These are phyloP conservation scores for Zygosaccharomyces lentus DNA, from an alignment of 805 yeast species.

Conservation along the genomic window DNA sequence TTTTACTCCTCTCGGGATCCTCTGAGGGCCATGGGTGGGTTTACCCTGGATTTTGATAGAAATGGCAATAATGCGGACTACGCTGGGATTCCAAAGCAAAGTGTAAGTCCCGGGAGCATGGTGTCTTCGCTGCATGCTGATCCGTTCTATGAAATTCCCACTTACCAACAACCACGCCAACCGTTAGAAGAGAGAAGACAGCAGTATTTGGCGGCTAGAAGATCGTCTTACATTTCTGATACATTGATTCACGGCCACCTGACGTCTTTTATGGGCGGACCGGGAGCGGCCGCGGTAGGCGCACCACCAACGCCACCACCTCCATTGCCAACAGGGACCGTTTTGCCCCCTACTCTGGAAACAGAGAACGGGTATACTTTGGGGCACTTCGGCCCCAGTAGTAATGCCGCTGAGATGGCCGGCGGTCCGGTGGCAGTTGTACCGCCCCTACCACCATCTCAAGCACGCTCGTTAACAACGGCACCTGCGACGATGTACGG, in stretches of 20 bases:
- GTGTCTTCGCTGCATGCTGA: conserved; percentile 1
- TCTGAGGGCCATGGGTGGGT: conserved; percentile 6
- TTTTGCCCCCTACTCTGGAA: conserved; percentile 11
- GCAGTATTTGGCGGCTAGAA: conserved; percentile 48
- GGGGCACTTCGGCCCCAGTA: not conserved
- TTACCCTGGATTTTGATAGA: conserved; percentile 12
- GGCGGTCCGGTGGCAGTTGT: not conserved
- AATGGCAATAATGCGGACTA: conserved; percentile 1
- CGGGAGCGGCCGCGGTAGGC: conserved; percentile 1
- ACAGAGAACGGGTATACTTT: not conserved
- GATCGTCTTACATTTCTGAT: conserved; percentile 75
- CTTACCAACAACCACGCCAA: conserved; percentile 9
- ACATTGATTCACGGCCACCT: conserved; percentile 40
- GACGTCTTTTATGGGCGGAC: conserved; percentile 4
- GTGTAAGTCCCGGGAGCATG: conserved; percentile 4
- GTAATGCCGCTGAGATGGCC: not conserved
- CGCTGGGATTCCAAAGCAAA: conserved; percentile 1
- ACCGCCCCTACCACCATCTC: conserved; percentile 5
- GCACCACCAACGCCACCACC: conserved; percentile 8
- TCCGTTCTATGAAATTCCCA: not conserved
- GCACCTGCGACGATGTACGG: conserved; percentile 14
- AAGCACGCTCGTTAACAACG: conserved; percentile 7
- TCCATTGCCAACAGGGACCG: not conserved
- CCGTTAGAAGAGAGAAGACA: conserved; percentile 10
- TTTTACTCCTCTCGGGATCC: conserved; percentile 9